phyloP scores from a whole-genome alignment of 129 eudicot genomes.

The Escallonia rubra region DNA sequence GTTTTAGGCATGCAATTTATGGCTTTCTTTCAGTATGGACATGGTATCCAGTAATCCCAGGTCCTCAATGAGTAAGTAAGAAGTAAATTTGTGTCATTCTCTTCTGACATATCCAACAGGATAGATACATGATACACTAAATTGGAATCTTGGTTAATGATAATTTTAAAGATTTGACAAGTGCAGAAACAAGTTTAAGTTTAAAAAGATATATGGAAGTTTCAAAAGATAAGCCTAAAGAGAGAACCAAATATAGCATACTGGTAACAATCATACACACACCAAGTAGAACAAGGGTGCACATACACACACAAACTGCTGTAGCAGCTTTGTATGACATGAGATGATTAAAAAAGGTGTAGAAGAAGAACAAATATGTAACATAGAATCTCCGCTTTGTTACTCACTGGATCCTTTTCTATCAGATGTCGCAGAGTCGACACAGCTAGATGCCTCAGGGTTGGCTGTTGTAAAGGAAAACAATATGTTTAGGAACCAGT shows the following conservation, averaged over 20 bases:
- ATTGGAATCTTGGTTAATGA: too few relatives aligned
- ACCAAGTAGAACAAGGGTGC: constrained; percentile 3
- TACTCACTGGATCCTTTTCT: constrained; percentile 88
- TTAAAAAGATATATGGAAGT: too few relatives aligned
- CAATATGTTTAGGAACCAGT: constrained; percentile 11
- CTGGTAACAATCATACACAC: constrained; percentile 6
- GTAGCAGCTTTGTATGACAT: background rate
- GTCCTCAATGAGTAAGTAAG: too few relatives aligned
- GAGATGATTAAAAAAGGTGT: background rate
- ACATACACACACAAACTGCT: background rate
- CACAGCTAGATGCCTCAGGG: constrained; percentile 82
- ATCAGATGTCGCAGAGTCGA: constrained; percentile 94
- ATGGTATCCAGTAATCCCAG: too few relatives aligned
- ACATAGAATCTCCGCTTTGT: background rate
- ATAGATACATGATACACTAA: too few relatives aligned
- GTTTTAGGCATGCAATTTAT: too few relatives aligned
- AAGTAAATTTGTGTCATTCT: too few relatives aligned
- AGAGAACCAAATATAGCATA: background rate
- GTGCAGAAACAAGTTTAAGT: too few relatives aligned
- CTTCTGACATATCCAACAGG: too few relatives aligned
- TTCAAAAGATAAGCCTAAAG: too few relatives aligned
- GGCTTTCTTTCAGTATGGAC: too few relatives aligned
- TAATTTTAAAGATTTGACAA: too few relatives aligned
- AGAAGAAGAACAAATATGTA: background rate
- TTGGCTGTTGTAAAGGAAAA: constrained; percentile 59